Percentiles rank a stretch among this genome's conserved stretches.
These are phyloP conservation scores for Wickerhamiella australiensis DNA, from an alignment of 805 yeast species.

Conservation along the genomic window DNA sequence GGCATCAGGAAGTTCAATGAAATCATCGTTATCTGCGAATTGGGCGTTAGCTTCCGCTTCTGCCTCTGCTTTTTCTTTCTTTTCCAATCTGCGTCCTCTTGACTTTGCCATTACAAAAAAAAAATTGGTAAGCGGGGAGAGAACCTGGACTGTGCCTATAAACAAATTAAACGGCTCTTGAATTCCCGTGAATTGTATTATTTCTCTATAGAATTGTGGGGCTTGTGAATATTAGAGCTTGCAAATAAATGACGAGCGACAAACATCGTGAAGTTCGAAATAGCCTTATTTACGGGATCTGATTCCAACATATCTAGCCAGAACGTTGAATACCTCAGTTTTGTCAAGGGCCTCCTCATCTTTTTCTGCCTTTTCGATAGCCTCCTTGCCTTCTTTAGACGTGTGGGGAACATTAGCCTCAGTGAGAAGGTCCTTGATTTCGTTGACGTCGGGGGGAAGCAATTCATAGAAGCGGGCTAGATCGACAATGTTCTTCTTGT, in stretches of 20 bases:
- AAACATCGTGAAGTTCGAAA: no score
- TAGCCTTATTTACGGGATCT: background rate
- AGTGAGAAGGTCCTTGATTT: background rate
- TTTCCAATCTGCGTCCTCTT: conserved; percentile 17
- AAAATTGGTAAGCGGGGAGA: background rate
- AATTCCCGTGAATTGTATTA: no score
- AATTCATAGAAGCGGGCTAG: conserved; percentile 66
- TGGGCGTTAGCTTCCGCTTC: conserved; percentile 10
- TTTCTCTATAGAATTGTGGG: no score
- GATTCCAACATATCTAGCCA: conserved; percentile 6
- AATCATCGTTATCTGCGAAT: conserved; percentile 19
- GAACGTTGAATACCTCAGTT: background rate
- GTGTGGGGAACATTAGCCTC: conserved; percentile 5
- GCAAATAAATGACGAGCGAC: no score
- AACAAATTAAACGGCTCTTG: background rate
- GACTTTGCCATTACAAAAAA: conserved; percentile 10
- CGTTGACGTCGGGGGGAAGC: conserved; percentile 46
- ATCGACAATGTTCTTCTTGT: conserved; percentile 37
- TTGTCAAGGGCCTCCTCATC: background rate
- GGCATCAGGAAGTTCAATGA: conserved; percentile 21
- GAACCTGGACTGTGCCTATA: background rate
- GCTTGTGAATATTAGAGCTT: no score
- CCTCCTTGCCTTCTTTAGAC: conserved; percentile 7
- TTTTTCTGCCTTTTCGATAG: conserved; percentile 4
- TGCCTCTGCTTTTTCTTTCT: conserved; percentile 11